A percentile compares a stretch with the other conserved stretches of the same genome.
Evolutionary conservation across 2,329 filamentous ascomycete genomes (phyloP).

Genomic region (Fusarium nelsonii): DNA sequence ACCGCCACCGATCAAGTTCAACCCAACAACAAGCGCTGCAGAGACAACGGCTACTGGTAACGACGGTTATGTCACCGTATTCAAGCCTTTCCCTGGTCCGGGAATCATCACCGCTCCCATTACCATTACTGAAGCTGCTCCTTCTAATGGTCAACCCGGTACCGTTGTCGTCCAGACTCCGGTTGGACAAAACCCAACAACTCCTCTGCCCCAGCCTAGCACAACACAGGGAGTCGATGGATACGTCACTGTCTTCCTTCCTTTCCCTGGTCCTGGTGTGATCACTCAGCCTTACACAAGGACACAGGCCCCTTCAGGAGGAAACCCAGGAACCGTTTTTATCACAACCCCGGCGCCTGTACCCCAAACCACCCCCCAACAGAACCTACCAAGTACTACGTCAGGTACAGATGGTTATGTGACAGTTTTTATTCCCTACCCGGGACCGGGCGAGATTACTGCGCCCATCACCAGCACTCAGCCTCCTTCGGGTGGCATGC

Average conservation of each 20-base stretch:
- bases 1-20: constrained; percentile 24
- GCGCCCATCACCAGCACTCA: constrained; percentile 17
- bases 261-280: constrained; percentile 20
- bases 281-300: constrained; percentile 16
- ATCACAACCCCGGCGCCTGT: constrained; percentile 29
- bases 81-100: constrained; percentile 30
- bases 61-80: constrained; percentile 33
- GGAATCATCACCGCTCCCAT: constrained; percentile 34
- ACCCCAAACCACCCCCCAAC: constrained; percentile 8
- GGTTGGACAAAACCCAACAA: neutral
- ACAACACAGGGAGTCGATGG: constrained; percentile 16
- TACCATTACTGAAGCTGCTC: constrained; percentile 23
- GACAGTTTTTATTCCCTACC: constrained; percentile 18
- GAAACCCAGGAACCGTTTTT: constrained; percentile 23
- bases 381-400: constrained; percentile 24
- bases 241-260: constrained; percentile 15
- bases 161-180: constrained; percentile 33
- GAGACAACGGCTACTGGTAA: constrained; percentile 22
- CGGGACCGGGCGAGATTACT: constrained; percentile 15
- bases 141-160: constrained; percentile 22
- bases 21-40: constrained; percentile 5
- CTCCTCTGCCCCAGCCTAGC: neutral
- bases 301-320: constrained; percentile 23
- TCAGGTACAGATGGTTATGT: constrained; percentile 15
- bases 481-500: constrained; percentile 4